These are phyloP conservation scores for Penicillium sp. DNA, from an alignment of 2,329 filamentous ascomycete genomes.

Conservation along the genomic window DNA sequence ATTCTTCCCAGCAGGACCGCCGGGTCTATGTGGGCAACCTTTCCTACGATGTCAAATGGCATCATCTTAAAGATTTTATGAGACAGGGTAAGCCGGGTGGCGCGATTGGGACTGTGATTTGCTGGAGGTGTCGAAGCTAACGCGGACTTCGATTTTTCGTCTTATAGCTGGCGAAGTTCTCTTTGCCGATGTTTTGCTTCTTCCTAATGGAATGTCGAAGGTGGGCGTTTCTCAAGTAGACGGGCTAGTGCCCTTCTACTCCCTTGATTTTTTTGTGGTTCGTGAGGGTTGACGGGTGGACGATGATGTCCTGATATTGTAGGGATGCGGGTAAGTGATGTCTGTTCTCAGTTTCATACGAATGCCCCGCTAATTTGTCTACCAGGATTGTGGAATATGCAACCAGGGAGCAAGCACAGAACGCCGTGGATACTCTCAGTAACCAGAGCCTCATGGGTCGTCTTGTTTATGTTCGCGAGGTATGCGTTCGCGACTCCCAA, in stretches of 20 bases:
- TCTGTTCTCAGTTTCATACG: not conserved
- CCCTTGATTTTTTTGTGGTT: conserved; percentile 60
- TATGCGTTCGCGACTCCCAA: conserved; percentile 38
- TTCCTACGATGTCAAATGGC: conserved; percentile 99
- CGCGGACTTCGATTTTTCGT: conserved; percentile 15
- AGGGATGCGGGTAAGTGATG: conserved; percentile 96
- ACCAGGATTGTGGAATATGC: conserved; percentile 99
- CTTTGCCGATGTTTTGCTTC: conserved; percentile 97
- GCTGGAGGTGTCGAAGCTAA: conserved; percentile 15
- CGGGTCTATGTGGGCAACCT: conserved; percentile 99
- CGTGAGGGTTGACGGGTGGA: conserved; percentile 96
- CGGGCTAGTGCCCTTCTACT: conserved; percentile 69
- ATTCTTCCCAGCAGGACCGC: conserved; percentile 96
- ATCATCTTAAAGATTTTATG: conserved; percentile 99
- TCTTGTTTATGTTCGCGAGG: conserved; percentile 97
- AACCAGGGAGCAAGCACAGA: conserved; percentile 97
- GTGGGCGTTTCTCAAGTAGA: conserved; percentile 90
- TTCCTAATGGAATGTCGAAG: conserved; percentile 99
- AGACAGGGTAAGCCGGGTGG: conserved; percentile 74
- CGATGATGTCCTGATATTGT: conserved; percentile 82
- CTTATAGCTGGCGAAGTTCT: conserved; percentile 90
- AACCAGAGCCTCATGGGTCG: conserved; percentile 99
- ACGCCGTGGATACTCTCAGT: conserved; percentile 94
- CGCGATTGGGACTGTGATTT: conserved; percentile 23
- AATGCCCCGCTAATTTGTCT: conserved; percentile 11